Evolutionary conservation across 1,284 basidiomycete genomes (phyloP).

Genomic region (Fomitopsis schrenkii): DNA sequence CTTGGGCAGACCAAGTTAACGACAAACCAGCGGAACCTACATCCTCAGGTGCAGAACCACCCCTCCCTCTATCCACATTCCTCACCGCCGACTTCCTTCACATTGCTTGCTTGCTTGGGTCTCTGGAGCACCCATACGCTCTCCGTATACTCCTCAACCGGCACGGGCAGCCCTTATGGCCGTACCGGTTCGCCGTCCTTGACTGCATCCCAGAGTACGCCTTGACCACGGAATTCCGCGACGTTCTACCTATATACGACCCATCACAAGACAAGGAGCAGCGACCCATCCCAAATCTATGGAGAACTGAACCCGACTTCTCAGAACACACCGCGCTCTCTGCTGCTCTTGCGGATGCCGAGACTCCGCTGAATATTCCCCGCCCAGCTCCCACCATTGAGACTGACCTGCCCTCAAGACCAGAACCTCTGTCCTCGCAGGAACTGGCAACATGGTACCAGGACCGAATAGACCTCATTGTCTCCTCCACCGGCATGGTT

Average conservation of each 20-base stretch:
- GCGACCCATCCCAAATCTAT: constrained; percentile 25
- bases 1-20: constrained; percentile 58
- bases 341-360: constrained; percentile 32
- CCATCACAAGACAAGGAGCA: constrained; percentile 41
- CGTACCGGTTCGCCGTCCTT: constrained; percentile 66
- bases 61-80: constrained; percentile 61
- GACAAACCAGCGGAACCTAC: constrained; percentile 18
- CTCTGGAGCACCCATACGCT: constrained; percentile 52
- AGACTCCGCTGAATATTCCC: constrained; percentile 9
- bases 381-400: not conserved
- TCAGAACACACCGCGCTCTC: constrained; percentile 44
- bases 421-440: constrained; percentile 19
- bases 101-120: constrained; percentile 63
- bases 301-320: constrained; percentile 55
- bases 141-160: constrained; percentile 55
- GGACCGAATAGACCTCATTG: constrained; percentile 55
- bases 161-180: constrained; percentile 59
- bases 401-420: not conserved
- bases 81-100: constrained; percentile 54
- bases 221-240: constrained; percentile 56
- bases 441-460: constrained; percentile 76
- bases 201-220: constrained; percentile 72
- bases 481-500: constrained; percentile 68
- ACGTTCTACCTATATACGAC: constrained; percentile 65
- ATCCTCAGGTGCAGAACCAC: constrained; percentile 28